These are phyloP conservation scores for Monascus purpureus DNA, from an alignment of 495 filamentous ascomycete species.

Conservation along the genomic window DNA sequence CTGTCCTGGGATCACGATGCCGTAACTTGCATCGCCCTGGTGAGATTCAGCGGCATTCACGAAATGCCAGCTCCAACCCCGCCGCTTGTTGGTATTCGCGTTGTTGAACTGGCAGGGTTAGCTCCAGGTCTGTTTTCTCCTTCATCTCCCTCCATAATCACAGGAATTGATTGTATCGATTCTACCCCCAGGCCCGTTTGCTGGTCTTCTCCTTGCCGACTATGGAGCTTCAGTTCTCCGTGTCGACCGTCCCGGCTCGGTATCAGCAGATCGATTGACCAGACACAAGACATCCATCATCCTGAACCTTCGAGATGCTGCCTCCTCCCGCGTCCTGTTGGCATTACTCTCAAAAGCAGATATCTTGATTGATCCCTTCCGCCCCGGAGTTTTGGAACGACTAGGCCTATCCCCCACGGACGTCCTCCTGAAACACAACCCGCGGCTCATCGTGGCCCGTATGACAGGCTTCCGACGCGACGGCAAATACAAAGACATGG, in stretches of 20 bases:
- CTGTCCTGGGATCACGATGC: no score
- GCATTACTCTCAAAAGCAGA: conserved; percentile 49
- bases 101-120: conserved; percentile 80
- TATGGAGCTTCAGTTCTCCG: conserved; percentile 80
- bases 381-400: conserved; percentile 77
- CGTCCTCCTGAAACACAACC: conserved; percentile 51
- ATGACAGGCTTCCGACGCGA: conserved; percentile 83
- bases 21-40: no score
- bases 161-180: not conserved
- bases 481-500: conserved; percentile 74
- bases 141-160: conserved; percentile 1
- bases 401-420: conserved; percentile 55
- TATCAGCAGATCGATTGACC: conserved; percentile 54
- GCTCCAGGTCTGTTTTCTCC: conserved; percentile 52
- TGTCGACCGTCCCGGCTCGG: conserved; percentile 51
- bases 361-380: conserved; percentile 83
- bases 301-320: conserved; percentile 57
- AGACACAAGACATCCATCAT: conserved; percentile 67
- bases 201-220: conserved; percentile 77
- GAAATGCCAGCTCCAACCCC: not conserved
- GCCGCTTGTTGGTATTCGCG: conserved; percentile 62
- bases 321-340: conserved; percentile 49
- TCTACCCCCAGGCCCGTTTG: conserved; percentile 57
- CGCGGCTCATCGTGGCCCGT: conserved; percentile 66
- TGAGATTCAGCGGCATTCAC: no score